Base-by-base conservation (phyloP, 1,139 yeast genomes). In the Kodamaea sp. region DNA sequence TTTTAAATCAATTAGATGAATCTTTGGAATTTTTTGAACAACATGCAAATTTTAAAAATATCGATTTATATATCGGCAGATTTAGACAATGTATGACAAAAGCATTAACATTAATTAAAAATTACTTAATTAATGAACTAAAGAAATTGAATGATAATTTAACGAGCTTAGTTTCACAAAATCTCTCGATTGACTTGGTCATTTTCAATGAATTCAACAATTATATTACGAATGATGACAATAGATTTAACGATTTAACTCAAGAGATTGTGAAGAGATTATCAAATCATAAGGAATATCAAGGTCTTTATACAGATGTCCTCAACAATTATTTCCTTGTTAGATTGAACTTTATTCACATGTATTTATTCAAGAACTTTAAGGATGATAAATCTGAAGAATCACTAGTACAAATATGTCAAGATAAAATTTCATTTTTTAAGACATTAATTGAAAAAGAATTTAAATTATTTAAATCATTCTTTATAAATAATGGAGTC, bases 31-130 rank as follows among this genome's bases (percentile, higher is more conserved):
- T 71, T 42, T 55, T 71, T 27, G 54, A 55, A 3, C 22, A 44
- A 7, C 71, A 68, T 46, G 66, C 73, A 2, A 70, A 74, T 29
- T 84, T 84, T 52, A 80, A 75, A 53, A 96, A 89, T 43, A 69
- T 80, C 11, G 95, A 83, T 27, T 55, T 78, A 4, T 89, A 87
- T 58, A 75, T 75, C 33, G 78, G 82, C 48, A 73, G 92, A 44
- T 87, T 86, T 61, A 75, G 88, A 44, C 95, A 87, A 52, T 87
- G 96, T 54, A 73, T 89, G 76, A 82, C 94, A 1, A 74, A 96
- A 43, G 82, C 95, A 0, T 70, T 89, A 40, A 80, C 95, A 0
- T 67, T 92, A 47, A 77, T 88, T 20, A 76, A 83, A 47, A 85
- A 83, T 49, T 86, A 80, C 54, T 65, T 86, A 42, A 71, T 73